Conservation (phyloP, 2,329 filamentous ascomycete species). For the Clonostachys sp. region DNA sequence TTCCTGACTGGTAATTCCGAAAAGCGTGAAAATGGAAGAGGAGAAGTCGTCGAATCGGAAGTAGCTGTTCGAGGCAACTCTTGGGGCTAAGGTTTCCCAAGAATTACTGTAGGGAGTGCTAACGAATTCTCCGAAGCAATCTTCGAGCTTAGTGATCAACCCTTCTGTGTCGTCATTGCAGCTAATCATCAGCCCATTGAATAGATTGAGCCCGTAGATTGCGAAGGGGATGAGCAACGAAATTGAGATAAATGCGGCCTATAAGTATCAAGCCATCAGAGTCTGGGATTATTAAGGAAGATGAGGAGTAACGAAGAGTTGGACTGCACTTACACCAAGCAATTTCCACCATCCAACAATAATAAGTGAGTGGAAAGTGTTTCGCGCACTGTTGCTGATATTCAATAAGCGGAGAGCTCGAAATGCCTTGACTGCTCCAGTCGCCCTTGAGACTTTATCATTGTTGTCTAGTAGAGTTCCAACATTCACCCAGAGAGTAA, state of each 20-base stretch:
- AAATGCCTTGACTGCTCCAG: constrained; percentile 95
- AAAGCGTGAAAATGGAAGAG: constrained; percentile 90
- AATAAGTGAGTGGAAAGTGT: constrained; percentile 96
- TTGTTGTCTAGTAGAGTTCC: constrained; percentile 76
- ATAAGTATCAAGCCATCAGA: background rate
- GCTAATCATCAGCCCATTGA: constrained; percentile 71
- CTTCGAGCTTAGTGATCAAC: constrained; percentile 52
- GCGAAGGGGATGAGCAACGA: constrained; percentile 94
- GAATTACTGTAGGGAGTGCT: constrained; percentile 66
- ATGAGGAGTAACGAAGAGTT: background rate
- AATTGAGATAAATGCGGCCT: constrained; percentile 86
- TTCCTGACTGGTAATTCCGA: constrained; percentile 98
- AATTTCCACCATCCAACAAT: constrained; percentile 94
- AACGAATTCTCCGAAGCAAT: constrained; percentile 82
- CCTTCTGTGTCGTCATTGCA: constrained; percentile 64
- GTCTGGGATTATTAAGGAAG: background rate
- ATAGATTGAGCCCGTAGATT: constrained; percentile 91
- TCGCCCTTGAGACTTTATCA: constrained; percentile 79
- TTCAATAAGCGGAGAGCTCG: constrained; percentile 89
- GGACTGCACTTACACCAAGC: constrained; percentile 58
- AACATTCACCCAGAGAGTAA: constrained; percentile 95
- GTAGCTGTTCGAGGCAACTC: constrained; percentile 74
- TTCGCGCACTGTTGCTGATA: constrained; percentile 89
- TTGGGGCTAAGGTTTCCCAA: constrained; percentile 81
- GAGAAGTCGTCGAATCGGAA: constrained; percentile 95